phyloP scores from a whole-genome alignment of 257 asterid species.

The Salvia rosmarinus region DNA sequence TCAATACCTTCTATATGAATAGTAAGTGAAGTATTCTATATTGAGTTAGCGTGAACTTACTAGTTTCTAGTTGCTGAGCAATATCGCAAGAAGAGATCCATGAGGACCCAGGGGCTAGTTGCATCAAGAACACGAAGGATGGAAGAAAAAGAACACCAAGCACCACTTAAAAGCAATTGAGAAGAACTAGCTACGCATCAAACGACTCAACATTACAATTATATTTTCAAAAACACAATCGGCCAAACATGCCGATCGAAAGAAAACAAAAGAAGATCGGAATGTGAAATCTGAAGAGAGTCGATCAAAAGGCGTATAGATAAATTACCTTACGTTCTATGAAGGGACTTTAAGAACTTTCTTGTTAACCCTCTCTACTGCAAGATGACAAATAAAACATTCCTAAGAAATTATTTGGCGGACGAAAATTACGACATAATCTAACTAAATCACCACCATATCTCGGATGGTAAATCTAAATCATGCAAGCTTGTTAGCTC shows the following conservation, averaged over 20 bases:
- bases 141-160: constrained; percentile 4
- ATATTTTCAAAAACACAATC: neutral
- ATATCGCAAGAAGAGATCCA: too few species aligned
- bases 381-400: constrained; percentile 44
- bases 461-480: neutral
- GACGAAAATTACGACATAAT: constrained; percentile 19
- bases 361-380: constrained; percentile 95
- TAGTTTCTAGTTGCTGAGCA: too few species aligned
- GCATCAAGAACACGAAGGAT: too few species aligned
- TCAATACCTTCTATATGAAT: too few species aligned
- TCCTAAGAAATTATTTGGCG: constrained; percentile 5
- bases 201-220: constrained; percentile 12
- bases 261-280: neutral
- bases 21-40: too few species aligned
- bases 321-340: constrained; percentile 72
- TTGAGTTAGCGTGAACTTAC: too few species aligned
- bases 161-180: constrained; percentile 21
- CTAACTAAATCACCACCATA: too few species aligned
- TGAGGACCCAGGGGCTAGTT: too few species aligned
- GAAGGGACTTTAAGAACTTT: constrained; percentile 91
- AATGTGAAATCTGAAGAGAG: constrained; percentile 12
- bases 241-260: neutral
- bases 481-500: neutral
- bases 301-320: constrained; percentile 20
- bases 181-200: constrained; percentile 7